Evolutionary conservation across 129 eudicot species (phyloP).

Genomic region (Escallonia herrerae): DNA sequence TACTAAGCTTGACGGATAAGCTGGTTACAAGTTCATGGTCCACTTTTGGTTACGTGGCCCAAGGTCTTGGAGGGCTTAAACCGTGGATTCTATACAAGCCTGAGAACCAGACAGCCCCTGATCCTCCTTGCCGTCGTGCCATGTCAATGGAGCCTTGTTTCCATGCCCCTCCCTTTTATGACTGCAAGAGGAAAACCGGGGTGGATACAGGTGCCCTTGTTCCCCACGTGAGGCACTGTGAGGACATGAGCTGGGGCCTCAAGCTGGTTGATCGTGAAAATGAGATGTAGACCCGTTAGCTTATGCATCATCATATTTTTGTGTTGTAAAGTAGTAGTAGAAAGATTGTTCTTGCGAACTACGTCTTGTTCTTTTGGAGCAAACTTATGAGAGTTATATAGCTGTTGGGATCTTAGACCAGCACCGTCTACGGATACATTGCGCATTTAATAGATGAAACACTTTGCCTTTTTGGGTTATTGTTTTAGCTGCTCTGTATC

Average conservation of each 20-base stretch:
- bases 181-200: conserved; percentile 54
- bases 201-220: conserved; percentile 51
- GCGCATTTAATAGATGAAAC: too few relatives aligned
- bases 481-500: too few relatives aligned
- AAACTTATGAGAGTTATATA: too few relatives aligned
- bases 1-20: conserved; percentile 58
- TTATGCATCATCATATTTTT: neutral
- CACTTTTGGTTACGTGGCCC: conserved; percentile 82
- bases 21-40: conserved; percentile 82
- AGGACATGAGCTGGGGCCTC: conserved; percentile 79
- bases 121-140: conserved; percentile 66
- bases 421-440: too few relatives aligned
- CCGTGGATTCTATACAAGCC: conserved; percentile 85
- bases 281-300: neutral
- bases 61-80: conserved; percentile 75
- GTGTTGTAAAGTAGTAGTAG: neutral
- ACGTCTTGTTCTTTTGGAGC: too few relatives aligned
- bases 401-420: too few relatives aligned
- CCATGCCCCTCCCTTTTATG: conserved; percentile 77
- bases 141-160: conserved; percentile 84
- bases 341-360: too few relatives aligned
- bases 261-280: conserved; percentile 45
- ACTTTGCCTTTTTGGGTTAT: too few relatives aligned
- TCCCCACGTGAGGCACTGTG: conserved; percentile 72
- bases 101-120: conserved; percentile 47